Conservation (phyloP, 2,329 filamentous ascomycete species). For the Parastagonospora avenae region DNA sequence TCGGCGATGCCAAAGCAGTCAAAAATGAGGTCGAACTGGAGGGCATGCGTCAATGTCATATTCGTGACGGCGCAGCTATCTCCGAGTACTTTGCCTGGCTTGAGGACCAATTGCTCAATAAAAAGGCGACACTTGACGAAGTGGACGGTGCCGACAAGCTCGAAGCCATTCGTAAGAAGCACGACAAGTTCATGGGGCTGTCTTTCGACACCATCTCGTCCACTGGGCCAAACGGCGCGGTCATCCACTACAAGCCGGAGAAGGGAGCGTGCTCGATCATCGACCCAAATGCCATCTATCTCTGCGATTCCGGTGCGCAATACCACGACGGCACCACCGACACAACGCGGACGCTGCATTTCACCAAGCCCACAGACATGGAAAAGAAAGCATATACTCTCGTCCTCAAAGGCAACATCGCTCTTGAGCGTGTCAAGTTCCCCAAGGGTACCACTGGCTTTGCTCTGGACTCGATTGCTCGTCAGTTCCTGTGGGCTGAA, state of each 20-base stretch:
- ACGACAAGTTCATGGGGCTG: constrained; percentile 80
- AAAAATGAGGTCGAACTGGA: constrained; percentile 90
- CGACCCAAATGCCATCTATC: constrained; percentile 83
- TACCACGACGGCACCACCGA: constrained; percentile 96
- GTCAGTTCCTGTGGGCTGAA: constrained; percentile 90
- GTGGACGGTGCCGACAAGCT: constrained; percentile 91
- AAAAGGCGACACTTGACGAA: constrained; percentile 79
- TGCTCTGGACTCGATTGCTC: constrained; percentile 83
- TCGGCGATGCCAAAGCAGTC: constrained; percentile 89
- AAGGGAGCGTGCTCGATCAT: constrained; percentile 80
- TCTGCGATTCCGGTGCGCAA: constrained; percentile 97
- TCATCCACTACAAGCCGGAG: constrained; percentile 94
- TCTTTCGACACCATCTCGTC: constrained; percentile 97
- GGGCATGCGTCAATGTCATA: constrained; percentile 92
- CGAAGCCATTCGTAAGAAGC: constrained; percentile 72
- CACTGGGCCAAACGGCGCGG: constrained; percentile 86
- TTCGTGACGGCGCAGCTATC: constrained; percentile 88
- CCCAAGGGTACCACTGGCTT: constrained; percentile 95
- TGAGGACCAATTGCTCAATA: constrained; percentile 79
- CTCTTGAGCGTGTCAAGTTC: constrained; percentile 82
- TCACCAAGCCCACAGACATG: constrained; percentile 79
- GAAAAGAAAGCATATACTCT: constrained; percentile 92
- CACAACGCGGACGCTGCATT: constrained; percentile 91
- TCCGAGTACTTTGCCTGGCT: constrained; percentile 97
- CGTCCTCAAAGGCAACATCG: constrained; percentile 92